phyloP scores from a whole-genome alignment of 441 rosid genomes.

The Erodium texanum region DNA sequence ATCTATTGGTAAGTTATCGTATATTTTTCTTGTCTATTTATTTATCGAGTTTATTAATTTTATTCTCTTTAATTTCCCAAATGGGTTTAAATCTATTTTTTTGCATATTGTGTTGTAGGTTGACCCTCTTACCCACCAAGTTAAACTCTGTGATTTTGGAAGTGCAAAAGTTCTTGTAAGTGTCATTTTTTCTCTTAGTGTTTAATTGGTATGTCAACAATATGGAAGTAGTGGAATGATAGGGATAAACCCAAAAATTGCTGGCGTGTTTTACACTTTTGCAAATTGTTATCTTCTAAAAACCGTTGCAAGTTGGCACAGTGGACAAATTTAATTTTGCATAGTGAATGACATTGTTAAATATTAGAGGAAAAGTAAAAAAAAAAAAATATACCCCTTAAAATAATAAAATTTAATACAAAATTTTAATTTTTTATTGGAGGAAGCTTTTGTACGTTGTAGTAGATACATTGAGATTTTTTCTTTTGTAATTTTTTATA shows the following conservation, averaged over 20 bases:
- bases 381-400: too few species aligned
- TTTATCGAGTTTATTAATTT: background rate
- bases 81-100: conserved; percentile 13
- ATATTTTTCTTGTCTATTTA: background rate
- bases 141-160: conserved; percentile 93
- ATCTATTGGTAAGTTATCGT: conserved; percentile 89
- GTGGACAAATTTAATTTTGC: background rate
- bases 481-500: too few species aligned
- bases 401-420: too few species aligned
- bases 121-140: conserved; percentile 95
- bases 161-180: conserved; percentile 71
- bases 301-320: background rate
- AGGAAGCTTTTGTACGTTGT: too few species aligned
- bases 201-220: background rate
- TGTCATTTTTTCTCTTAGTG: background rate
- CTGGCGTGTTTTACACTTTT: too few species aligned
- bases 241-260: too few species aligned
- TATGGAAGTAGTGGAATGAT: background rate
- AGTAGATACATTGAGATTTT: too few species aligned
- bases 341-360: background rate
- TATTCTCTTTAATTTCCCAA: background rate
- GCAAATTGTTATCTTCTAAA: background rate
- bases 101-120: too few species aligned
- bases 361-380: conserved; percentile 89
- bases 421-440: too few species aligned